These are phyloP conservation scores for Hyaloscypha variabilis DNA, from an alignment of 495 filamentous ascomycete species.

Conservation along the genomic window DNA sequence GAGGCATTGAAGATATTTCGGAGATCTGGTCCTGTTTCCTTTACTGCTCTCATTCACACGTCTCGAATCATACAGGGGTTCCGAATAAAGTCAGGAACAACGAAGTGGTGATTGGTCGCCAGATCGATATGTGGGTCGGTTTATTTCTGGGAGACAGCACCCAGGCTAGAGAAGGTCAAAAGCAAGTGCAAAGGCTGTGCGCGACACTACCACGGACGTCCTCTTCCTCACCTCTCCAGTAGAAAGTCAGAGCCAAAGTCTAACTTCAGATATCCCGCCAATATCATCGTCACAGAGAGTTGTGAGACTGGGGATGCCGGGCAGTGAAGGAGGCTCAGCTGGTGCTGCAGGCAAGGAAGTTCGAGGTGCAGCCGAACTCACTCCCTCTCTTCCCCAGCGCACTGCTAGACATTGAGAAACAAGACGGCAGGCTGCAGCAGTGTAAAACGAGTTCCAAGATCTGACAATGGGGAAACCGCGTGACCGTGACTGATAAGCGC, in stretches of 20 bases:
- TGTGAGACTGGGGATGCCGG: background rate
- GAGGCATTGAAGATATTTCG: constrained; percentile 6
- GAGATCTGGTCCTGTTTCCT: constrained; percentile 3
- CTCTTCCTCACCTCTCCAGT: background rate
- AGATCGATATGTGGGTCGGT: background rate
- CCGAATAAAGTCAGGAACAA: constrained; percentile 13
- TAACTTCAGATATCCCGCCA: background rate
- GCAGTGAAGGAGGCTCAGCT: background rate
- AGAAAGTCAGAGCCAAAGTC: background rate
- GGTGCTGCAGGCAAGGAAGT: background rate
- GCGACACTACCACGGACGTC: background rate
- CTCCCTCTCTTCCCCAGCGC: background rate
- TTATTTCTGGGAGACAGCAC: constrained; percentile 3
- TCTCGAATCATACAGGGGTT: constrained; percentile 12
- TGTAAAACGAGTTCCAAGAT: constrained; percentile 2
- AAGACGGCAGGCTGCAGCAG: background rate
- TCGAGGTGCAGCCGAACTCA: background rate
- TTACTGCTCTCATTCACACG: constrained; percentile 3
- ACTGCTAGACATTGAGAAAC: background rate
- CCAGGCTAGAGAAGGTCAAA: background rate
- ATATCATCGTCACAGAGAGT: background rate
- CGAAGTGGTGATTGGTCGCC: too few relatives aligned
- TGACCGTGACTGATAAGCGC: background rate
- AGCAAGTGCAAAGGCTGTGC: background rate
- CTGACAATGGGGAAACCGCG: background rate